Evolutionary conservation across 73 alveolate species (phyloP).

Genomic region (Urostyla sp.): DNA sequence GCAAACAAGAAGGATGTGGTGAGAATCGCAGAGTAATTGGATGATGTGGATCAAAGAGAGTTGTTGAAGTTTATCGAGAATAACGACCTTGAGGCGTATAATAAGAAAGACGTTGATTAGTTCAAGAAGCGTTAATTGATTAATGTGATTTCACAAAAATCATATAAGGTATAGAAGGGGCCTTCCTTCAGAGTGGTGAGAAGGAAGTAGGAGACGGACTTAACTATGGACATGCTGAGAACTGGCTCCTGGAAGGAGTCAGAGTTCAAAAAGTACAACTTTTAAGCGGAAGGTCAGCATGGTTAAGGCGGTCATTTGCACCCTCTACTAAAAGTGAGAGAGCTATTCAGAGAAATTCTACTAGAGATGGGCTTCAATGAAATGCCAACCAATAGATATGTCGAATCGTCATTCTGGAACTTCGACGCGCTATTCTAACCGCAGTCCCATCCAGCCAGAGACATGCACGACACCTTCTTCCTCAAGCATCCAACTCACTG

Average conservation of each 20-base stretch:
- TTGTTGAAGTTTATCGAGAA: conserved; percentile 24
- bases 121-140: conserved; percentile 88
- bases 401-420: conserved; percentile 99
- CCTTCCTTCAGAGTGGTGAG: conserved; percentile 78
- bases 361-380: conserved; percentile 99
- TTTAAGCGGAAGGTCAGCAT: conserved; percentile 86
- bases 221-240: conserved; percentile 90
- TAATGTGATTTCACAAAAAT: conserved; percentile 63
- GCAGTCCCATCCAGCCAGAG: conserved; percentile 99
- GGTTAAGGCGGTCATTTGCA: conserved; percentile 95
- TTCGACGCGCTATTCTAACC: conserved; percentile 99
- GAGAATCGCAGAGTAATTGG: conserved; percentile 64
- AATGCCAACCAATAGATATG: conserved; percentile 99
- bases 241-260: conserved; percentile 85
- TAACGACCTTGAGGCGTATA: conserved; percentile 46
- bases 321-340: conserved; percentile 96
- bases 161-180: conserved; percentile 85
- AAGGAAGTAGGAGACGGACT: conserved; percentile 91
- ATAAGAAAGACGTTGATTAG: conserved; percentile 73
- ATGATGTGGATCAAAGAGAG: conserved; percentile 47
- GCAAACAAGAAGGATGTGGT: conserved; percentile 68
- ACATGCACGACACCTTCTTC: conserved; percentile 99
- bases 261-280: conserved; percentile 90
- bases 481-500: conserved; percentile 85
- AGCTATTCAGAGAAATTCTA: conserved; percentile 96